Conservation (phyloP, 305 asterid genomes). For the Solanum aculeatissimum region DNA sequence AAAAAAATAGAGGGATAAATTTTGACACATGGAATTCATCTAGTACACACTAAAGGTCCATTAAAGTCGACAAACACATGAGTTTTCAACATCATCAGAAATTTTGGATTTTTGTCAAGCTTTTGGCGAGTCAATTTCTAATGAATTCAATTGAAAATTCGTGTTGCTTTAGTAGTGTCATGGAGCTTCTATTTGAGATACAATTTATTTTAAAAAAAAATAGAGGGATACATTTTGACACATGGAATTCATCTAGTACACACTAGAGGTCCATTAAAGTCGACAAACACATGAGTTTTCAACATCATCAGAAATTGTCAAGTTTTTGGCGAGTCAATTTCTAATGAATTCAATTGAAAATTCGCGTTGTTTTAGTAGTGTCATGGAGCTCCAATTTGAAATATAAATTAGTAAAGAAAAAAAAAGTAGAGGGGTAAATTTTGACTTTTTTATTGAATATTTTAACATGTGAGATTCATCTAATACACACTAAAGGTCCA, state of each 20-base stretch:
- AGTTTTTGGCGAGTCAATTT: no score
- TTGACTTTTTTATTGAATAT: no score
- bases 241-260: neutral
- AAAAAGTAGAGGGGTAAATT: neutral
- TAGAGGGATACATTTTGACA: no score
- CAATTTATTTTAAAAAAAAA: no score
- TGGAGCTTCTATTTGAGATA: neutral
- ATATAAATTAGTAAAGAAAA: no score
- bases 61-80: neutral
- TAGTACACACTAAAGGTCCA: neutral
- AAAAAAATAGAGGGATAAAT: no score
- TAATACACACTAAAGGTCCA: neutral
- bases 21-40: neutral
- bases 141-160: neutral
- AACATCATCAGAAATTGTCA: no score
- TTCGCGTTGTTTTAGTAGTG: neutral
- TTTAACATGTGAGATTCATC: neutral
- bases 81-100: neutral
- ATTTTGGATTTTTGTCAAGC: neutral
- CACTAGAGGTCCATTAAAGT: neutral
- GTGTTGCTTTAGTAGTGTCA: neutral
- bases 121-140: neutral
- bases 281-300: no score
- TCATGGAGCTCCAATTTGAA: neutral
- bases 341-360: no score